Percentiles rank a stretch among this genome's conserved stretches.
Evolutionary conservation across 768 basidiomycete species (phyloP).

Genomic region (Mycena albidolilacea): DNA sequence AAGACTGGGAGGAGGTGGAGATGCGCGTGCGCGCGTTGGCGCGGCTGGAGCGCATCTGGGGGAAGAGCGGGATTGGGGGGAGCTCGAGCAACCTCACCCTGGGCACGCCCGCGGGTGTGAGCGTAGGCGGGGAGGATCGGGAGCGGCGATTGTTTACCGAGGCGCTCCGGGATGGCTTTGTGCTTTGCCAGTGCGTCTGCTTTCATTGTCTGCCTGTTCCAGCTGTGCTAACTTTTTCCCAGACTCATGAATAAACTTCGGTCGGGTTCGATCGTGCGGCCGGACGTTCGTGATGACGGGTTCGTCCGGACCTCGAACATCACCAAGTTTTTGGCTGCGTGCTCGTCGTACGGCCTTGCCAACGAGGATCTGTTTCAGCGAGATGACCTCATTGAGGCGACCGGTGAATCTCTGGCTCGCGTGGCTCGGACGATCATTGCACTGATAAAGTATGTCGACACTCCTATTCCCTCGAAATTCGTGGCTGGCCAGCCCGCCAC

Average conservation of each 20-base stretch:
- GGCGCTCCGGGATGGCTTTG: constrained; percentile 85
- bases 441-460: constrained; percentile 74
- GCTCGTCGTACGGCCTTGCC: constrained; percentile 74
- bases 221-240: constrained; percentile 33
- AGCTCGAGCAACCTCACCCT: constrained; percentile 59
- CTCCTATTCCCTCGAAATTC: constrained; percentile 62
- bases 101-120: constrained; percentile 53
- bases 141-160: constrained; percentile 83
- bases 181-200: constrained; percentile 88
- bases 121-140: constrained; percentile 77
- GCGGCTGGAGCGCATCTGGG: constrained; percentile 85
- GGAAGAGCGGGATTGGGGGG: constrained; percentile 67
- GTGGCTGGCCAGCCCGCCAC: constrained; percentile 58
- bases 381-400: constrained; percentile 77
- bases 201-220: constrained; percentile 38
- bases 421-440: constrained; percentile 84
- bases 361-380: constrained; percentile 76
- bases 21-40: constrained; percentile 70
- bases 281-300: constrained; percentile 79
- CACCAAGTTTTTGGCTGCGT: constrained; percentile 84
- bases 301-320: constrained; percentile 78
- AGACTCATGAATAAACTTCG: constrained; percentile 88
- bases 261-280: constrained; percentile 69
- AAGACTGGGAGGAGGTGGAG: constrained; percentile 86
- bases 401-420: constrained; percentile 73